Percentiles rank a stretch among this genome's conserved stretches.
These are phyloP conservation scores for Lathyrus sativus DNA, from an alignment of 306 rosid genomes.

Conservation along the genomic window DNA sequence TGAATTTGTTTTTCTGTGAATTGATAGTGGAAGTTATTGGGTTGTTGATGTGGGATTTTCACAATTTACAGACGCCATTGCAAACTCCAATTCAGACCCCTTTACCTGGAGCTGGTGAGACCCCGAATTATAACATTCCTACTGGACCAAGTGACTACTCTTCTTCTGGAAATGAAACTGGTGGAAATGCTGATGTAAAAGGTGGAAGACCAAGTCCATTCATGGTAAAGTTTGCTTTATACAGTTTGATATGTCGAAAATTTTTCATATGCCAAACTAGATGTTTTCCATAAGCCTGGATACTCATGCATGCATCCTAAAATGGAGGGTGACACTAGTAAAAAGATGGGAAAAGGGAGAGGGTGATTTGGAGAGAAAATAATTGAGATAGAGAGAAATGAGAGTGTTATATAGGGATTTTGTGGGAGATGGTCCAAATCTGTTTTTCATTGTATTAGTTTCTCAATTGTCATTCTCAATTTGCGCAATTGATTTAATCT, in stretches of 20 bases:
- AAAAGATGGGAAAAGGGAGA: background rate
- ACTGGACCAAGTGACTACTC: conserved; percentile 85
- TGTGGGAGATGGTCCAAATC: background rate
- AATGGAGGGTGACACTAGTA: background rate
- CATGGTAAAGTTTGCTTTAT: conserved; percentile 57
- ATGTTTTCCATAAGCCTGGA: background rate
- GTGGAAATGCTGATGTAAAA: conserved; percentile 68
- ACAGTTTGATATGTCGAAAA: background rate
- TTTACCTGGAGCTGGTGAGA: conserved; percentile 79
- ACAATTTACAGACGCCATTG: conserved; percentile 64
- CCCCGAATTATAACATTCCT: conserved; percentile 69
- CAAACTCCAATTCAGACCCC: conserved; percentile 97
- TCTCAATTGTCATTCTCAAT: conserved; percentile 6
- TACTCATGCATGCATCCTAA: background rate
- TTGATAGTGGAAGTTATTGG: background rate
- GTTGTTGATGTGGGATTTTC: conserved; percentile 40
- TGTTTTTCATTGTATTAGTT: conserved; percentile 19
- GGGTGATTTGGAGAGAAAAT: background rate
- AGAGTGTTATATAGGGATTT: background rate
- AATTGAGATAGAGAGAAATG: conserved; percentile 2
- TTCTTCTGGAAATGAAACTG: conserved; percentile 68
- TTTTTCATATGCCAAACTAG: background rate
- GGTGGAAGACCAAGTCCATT: conserved; percentile 72
- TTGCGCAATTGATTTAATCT: conserved; percentile 16
- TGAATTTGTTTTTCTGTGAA: background rate